Evolutionary conservation across 768 basidiomycete species (phyloP), one percentile per base, ranked within the genome.

Genomic region (Rhizopogon vesiculosus): DNA sequence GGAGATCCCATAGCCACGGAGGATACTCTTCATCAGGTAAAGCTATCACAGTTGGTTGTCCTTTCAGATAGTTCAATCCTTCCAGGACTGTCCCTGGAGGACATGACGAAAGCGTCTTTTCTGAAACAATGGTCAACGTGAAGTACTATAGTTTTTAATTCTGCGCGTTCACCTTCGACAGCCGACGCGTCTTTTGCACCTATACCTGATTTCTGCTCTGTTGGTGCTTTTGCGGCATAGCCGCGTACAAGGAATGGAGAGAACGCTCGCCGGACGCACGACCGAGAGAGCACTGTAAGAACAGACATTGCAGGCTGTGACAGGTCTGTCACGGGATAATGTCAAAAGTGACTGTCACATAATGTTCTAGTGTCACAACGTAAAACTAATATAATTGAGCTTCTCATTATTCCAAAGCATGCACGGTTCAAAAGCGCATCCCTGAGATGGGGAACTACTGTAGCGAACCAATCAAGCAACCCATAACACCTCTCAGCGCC

Each of bases 41-140:
- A 1, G 94, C 90, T 22, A 91, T 68, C 0, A 95, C 83, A 6
- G 90, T 85, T 0, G 81, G 73, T 64, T 94, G 89, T 51, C 82
- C 86, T 69, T 96, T 96, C 52, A 93, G 76, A 64, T 91, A 93
- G 62, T 89, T 86, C 6, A 90, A 65, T 3, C 93, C 93, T n/a
- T 76, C 75, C n/a, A 97, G 68, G 5, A 89, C 74, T 7, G 91
- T 93, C 56, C 88, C 86, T 13, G 83, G 74, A 7, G 78, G 63
- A 68, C 91, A 93, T 31, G 86, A 85, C 3, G 91, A 92, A 53
- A 63, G 61, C 7, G 76, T 70, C 53, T 60, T 49, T 45, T 68
- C 64, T 62, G 56, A 58, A 56, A 40, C 38, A 42, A 31, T 25
- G 33, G 7, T 41, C 28, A 51, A 38, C 25, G 12, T 39, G 42